Evolutionary conservation across 805 yeast genomes (phyloP).

Genomic region (Starmera amethionina): DNA sequence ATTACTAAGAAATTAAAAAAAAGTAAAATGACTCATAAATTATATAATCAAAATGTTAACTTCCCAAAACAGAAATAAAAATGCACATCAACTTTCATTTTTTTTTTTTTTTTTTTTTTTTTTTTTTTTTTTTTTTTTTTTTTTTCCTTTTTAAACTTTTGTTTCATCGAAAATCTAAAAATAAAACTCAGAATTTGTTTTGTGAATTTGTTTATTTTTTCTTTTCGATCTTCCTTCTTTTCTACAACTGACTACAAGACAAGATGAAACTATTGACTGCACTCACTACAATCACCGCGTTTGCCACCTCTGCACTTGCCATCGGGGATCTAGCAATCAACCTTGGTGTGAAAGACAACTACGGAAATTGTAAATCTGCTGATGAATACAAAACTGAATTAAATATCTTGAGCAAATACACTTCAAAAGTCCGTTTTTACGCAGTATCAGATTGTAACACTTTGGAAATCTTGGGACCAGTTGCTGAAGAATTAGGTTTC

Average conservation of each 20-base stretch:
- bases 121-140: no score
- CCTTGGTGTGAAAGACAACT: slow-evolving; percentile 72
- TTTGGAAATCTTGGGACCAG: slow-evolving; percentile 76
- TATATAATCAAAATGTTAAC: no score
- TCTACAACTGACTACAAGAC: neutral
- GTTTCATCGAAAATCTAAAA: no score
- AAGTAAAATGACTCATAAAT: no score
- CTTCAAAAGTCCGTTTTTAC: slow-evolving; percentile 69
- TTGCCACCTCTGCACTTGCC: slow-evolving; percentile 42
- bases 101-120: no score
- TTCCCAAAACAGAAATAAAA: no score
- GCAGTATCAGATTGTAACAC: slow-evolving; percentile 95
- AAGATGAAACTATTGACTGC: slow-evolving; percentile 12
- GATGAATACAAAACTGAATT: slow-evolving; percentile 66
- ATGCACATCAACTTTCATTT: no score
- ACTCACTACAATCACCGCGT: slow-evolving; percentile 37
- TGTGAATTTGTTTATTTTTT: neutral
- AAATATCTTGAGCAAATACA: slow-evolving; percentile 43
- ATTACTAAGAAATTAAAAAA: no score
- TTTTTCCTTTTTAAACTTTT: no score
- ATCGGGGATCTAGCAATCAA: slow-evolving; percentile 68
- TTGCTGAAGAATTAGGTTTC: slow-evolving; percentile 71
- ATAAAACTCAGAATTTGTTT: no score
- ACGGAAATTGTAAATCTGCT: slow-evolving; percentile 68
- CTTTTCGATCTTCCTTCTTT: neutral